Evolutionary conservation across 345 rosid genomes (phyloP), one percentile per base, ranked within the genome.

Genomic region (Hibiscus tridactylites): DNA sequence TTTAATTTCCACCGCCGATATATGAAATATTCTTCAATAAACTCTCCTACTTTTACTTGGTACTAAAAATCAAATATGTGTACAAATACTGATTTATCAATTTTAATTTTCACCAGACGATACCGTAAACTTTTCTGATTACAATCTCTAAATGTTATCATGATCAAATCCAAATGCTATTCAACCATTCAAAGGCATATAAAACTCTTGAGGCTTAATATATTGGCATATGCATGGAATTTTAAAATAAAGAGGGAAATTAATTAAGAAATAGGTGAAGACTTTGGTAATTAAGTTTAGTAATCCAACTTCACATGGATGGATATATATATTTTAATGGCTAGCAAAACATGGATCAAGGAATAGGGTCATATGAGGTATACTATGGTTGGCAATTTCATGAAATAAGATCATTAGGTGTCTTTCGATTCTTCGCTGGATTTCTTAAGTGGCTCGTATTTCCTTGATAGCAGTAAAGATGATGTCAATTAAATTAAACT

Each of bases 301-400:
- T 17, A 31, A 53, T 69, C 62, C 31, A 69, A 54, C 31, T 29
- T 53, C 57, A 33, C 62, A 33, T 17, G 28, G 59, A 54, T n/a
- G 59, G 26, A 17, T 54, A 17, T 7, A 8, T 3, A 17, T 19
- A 54, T 53, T 0, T 54, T 6, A n/a, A 54, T 54, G 3, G 4
- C 17, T 54, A 39, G 58, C 26, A 54, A 17, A 54, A 54, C 59
- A 54, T 54, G 73, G 65, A 42, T 59, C 31, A 60, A 71, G 65
- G 71, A 15, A 39, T 39, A 24, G 37, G 24, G 56, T 19, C 37
- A 28, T 61, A 59, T 31, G 62, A 61, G 72, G 67, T 73, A 47
- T 65, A 6, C 28, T 11, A 54, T n/a, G 73, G 79, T 81, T 81
- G 84, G 78, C 84, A 61, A 70, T 65, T 81, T 76, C 72, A 39